Evolutionary conservation across 1,284 basidiomycete genomes (phyloP).

Genomic region (Ceratobasidium sp.): DNA sequence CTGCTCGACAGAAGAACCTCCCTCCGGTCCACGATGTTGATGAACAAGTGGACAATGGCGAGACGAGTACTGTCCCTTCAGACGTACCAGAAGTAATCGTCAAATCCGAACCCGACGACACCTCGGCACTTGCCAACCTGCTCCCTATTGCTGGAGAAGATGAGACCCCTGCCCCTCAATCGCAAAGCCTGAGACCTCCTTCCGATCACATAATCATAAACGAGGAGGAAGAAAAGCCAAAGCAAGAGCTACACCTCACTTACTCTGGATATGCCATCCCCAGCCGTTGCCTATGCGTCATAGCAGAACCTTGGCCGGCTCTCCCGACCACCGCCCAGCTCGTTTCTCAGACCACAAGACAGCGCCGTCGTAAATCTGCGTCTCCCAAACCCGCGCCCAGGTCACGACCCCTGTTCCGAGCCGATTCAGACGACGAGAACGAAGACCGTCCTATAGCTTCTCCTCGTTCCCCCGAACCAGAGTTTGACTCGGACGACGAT

Average conservation of each 20-base stretch:
- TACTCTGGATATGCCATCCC: conserved; percentile 46
- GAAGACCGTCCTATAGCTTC: neutral
- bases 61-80: neutral
- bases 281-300: conserved; percentile 45
- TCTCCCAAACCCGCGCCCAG: conserved; percentile 3
- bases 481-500: conserved; percentile 35
- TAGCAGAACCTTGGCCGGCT: conserved; percentile 45
- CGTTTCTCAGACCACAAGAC: conserved; percentile 30
- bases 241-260: conserved; percentile 42
- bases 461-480: conserved; percentile 8
- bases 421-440: conserved; percentile 35
- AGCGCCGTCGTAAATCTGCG: neutral
- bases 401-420: conserved; percentile 19
- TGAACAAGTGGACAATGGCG: conserved; percentile 15
- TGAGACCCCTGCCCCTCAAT: conserved; percentile 23
- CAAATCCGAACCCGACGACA: conserved; percentile 46
- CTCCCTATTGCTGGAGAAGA: conserved; percentile 43
- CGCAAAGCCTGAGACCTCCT: conserved; percentile 25
- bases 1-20: conserved; percentile 28
- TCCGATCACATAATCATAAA: conserved; percentile 33
- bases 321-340: conserved; percentile 39
- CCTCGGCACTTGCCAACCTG: conserved; percentile 29
- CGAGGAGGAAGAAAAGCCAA: conserved; percentile 47
- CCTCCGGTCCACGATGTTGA: conserved; percentile 10
- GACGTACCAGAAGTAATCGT: conserved; percentile 8